Evolutionary conservation across 78 protist species (phyloP), one percentile per base, ranked within the genome.

Genomic region (Dictyostelium capitatum): DNA sequence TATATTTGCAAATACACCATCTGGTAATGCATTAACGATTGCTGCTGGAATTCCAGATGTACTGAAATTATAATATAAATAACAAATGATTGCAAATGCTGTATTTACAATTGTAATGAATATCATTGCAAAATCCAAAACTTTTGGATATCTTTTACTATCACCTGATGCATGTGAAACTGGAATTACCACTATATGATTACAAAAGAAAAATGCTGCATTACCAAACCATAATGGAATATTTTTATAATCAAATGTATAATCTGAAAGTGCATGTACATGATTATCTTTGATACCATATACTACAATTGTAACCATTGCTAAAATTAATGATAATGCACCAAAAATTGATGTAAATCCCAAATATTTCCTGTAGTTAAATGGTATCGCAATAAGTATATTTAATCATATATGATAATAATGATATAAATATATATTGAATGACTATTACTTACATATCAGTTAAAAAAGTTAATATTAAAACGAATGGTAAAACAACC

Each of bases 201-300:
- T 77, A 65, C 92, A 74, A 37, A 87, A 87, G 23, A 87, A 87
- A 83, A 87, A 87, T 32, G 92, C 92, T 15, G 92, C 92, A 25
- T 54, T 80, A 62, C 92, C 92, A 77, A 87, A 87, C 92, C 92
- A 87, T 17, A 77, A 46, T 77, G 92, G 92, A 20, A 87, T 77
- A 25, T 87, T 77, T 47, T 62, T 25, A 20, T 48, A 87, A 64
- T 87, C 81, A 25, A 87, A 69, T 20, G 53, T 59, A 80, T 87
- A 87, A 0, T 87, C 83, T 8, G 37, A 6, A 10, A 70, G 32
- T 74, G 92, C 69, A 46, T 77, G 46, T 28, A 87, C 57, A 47
- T 12, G 10, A 48, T 87, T 47, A 50, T 87, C 92, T 23, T 53
- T 59, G 17, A 75, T 62, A 87, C 92, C 92, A 87, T 87, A 87